Conservation (phyloP, 2,329 filamentous ascomycete species). For the Beauveria medogensis region DNA sequence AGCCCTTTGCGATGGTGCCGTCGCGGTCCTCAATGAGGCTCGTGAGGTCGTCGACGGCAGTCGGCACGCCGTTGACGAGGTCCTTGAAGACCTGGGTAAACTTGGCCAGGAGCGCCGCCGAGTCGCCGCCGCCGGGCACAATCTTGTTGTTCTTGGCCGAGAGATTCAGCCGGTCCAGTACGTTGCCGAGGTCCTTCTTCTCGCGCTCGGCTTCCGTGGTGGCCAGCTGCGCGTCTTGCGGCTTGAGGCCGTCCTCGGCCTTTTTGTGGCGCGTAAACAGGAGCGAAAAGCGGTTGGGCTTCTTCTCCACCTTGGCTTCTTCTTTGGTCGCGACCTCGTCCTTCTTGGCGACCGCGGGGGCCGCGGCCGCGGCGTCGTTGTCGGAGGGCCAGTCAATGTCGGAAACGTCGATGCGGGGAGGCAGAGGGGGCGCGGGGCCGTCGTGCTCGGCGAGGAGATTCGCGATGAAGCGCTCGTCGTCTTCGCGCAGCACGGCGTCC, state of each 20-base stretch:
- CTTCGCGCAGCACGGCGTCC: slow-evolving; percentile 7
- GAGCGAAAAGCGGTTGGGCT: slow-evolving; percentile 27
- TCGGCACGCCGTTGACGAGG: slow-evolving; percentile 83
- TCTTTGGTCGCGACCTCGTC: slow-evolving; percentile 5
- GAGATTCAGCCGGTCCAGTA: slow-evolving; percentile 79
- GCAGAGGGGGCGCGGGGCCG: slow-evolving; percentile 44
- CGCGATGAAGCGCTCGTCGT: slow-evolving; percentile 20
- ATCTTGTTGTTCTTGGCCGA: slow-evolving; percentile 77
- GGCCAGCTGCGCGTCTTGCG: slow-evolving; percentile 18
- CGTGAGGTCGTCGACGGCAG: slow-evolving; percentile 83
- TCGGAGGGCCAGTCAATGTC: slow-evolving; percentile 40
- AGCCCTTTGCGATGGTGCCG: slow-evolving; percentile 49
- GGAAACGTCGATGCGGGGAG: slow-evolving; percentile 43
- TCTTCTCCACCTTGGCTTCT: slow-evolving; percentile 23
- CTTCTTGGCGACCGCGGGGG: slow-evolving; percentile 12
- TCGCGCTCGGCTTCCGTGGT: slow-evolving; percentile 39
- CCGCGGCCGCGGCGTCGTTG: slow-evolving; percentile 19
- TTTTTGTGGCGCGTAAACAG: slow-evolving; percentile 32
- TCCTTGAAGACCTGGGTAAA: slow-evolving; percentile 93
- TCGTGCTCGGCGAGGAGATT: slow-evolving; percentile 37
- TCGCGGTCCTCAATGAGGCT: slow-evolving; percentile 53
- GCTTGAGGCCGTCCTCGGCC: slow-evolving; percentile 26
- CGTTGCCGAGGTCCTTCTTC: slow-evolving; percentile 64
- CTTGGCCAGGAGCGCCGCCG: slow-evolving; percentile 64
- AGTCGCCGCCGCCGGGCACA: slow-evolving; percentile 77